Evolutionary conservation across 345 rosid genomes (phyloP).

Genomic region (Rhodomyrtus tomentosa): DNA sequence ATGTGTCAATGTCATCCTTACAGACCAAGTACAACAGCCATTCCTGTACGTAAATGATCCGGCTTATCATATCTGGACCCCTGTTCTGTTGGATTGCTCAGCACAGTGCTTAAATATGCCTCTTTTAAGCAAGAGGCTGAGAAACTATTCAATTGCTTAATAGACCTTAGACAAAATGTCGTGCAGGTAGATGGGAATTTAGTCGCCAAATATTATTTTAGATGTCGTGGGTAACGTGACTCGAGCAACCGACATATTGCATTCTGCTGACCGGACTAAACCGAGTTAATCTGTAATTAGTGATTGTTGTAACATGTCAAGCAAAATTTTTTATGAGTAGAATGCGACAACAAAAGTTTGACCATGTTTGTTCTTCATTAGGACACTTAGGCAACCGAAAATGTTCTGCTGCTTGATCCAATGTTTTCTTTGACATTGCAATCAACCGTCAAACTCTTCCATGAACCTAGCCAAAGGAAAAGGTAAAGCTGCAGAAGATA

Average conservation of each 20-base stretch:
- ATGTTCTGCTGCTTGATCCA: not conserved
- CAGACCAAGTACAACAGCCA: not conserved
- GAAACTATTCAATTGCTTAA: not conserved
- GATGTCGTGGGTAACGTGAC: not conserved
- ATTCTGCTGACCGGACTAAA: not conserved
- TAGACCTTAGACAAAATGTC: no score
- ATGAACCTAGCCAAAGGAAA: not conserved
- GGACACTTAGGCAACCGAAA: not conserved
- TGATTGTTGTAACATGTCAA: not conserved
- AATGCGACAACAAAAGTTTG: not conserved
- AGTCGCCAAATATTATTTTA: not conserved
- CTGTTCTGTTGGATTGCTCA: not conserved
- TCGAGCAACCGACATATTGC: not conserved
- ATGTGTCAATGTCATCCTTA: not conserved
- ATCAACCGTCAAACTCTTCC: not conserved
- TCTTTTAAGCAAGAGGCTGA: not conserved
- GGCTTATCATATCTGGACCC: not conserved
- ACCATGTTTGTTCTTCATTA: not conserved
- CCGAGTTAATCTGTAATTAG: not conserved
- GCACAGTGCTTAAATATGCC: not conserved
- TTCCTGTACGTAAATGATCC: not conserved
- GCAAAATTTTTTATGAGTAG: not conserved
- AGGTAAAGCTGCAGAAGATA: not conserved
- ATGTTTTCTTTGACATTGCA: not conserved
- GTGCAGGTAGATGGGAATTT: not conserved